phyloP scores from a whole-genome alignment of 345 rosid genomes.

The Boechera retrofracta region DNA sequence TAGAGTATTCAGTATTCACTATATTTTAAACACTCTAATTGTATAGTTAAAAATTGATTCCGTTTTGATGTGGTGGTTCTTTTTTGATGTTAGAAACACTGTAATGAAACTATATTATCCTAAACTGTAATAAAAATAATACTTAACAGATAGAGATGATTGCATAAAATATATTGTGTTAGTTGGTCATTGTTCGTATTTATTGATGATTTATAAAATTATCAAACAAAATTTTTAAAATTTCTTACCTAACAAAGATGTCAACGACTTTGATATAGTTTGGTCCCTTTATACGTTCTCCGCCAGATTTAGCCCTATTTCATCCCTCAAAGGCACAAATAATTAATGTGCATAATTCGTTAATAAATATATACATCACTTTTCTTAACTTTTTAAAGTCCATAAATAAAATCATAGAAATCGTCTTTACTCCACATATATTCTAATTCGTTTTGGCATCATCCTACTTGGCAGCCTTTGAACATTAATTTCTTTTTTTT shows the following conservation, averaged over 20 bases:
- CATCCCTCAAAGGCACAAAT: background rate
- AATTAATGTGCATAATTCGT: background rate
- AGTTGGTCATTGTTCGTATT: background rate
- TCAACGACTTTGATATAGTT: background rate
- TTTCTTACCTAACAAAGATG: background rate
- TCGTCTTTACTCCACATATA: background rate
- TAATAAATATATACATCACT: background rate
- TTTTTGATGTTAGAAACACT: background rate
- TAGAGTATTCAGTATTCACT: background rate
- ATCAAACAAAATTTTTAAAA: too few species aligned
- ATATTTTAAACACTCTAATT: background rate
- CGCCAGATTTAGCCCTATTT: background rate
- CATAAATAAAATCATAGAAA: background rate
- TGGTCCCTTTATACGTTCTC: background rate
- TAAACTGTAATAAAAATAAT: background rate
- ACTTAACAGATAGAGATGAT: background rate
- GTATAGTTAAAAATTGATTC: background rate
- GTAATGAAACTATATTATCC: background rate
- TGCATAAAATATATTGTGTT: background rate
- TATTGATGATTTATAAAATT: too few species aligned
- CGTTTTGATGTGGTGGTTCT: background rate
- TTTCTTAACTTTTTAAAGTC: background rate
- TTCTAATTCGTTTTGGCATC: background rate
- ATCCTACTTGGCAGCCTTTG: slow-evolving; percentile 12
- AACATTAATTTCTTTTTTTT: background rate